A percentile compares a stretch with the other conserved stretches of the same genome.
Evolutionary conservation across 2,329 filamentous ascomycete genomes (phyloP).

Genomic region (Paecilomyces sp.): DNA sequence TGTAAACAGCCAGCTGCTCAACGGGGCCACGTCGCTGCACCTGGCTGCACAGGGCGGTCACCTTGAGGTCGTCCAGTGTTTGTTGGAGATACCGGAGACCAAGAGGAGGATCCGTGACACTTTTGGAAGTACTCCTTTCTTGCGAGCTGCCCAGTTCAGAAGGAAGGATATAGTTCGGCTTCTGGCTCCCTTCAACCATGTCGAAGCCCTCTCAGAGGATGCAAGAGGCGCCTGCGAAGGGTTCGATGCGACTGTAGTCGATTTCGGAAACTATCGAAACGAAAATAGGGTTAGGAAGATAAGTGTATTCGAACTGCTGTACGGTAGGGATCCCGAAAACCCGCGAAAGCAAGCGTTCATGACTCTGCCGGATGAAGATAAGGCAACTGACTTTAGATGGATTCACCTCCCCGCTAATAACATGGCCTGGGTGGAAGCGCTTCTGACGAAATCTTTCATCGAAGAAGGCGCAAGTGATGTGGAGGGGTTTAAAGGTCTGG

Average conservation of each 20-base stretch:
- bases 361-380: slow-evolving; percentile 40
- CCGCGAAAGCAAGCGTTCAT: slow-evolving; percentile 40
- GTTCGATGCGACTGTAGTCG: slow-evolving; percentile 48
- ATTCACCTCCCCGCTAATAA: slow-evolving; percentile 50
- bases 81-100: slow-evolving; percentile 24
- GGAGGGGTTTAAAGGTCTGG: slow-evolving; percentile 56
- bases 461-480: slow-evolving; percentile 57
- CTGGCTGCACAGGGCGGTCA: slow-evolving; percentile 34
- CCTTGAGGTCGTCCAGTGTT: slow-evolving; percentile 26
- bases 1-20: slow-evolving; percentile 31
- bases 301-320: slow-evolving; percentile 47
- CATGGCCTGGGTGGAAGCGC: slow-evolving; percentile 54
- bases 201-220: slow-evolving; percentile 26
- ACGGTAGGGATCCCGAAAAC: slow-evolving; percentile 42
- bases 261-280: slow-evolving; percentile 42
- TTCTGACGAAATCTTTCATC: slow-evolving; percentile 59
- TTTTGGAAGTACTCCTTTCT: slow-evolving; percentile 34
- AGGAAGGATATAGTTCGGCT: slow-evolving; percentile 28
- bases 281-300: slow-evolving; percentile 40
- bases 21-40: slow-evolving; percentile 33
- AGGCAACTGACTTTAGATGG: slow-evolving; percentile 45
- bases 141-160: slow-evolving; percentile 34
- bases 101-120: slow-evolving; percentile 28
- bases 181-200: slow-evolving; percentile 30
- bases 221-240: slow-evolving; percentile 40